Conservation (phyloP, 352 stramenopile genomes). For the Phytophthora colocasiae region DNA sequence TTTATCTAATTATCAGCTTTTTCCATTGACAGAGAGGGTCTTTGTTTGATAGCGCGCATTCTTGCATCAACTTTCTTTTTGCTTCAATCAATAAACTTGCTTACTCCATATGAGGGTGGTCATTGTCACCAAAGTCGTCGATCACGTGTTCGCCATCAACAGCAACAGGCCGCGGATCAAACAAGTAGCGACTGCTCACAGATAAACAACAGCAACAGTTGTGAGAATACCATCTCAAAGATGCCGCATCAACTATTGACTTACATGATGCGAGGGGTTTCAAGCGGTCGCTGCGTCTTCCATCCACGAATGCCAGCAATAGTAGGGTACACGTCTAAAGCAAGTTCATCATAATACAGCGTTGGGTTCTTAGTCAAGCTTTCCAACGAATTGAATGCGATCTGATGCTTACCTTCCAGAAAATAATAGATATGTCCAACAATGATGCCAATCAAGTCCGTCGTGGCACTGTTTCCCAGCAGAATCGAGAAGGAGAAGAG, state of each 20-base stretch:
- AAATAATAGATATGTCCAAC: conserved; percentile 99
- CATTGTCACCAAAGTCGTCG: conserved; percentile 64
- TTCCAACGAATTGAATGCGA: not conserved
- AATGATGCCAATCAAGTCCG: conserved; percentile 98
- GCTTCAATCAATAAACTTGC: conserved; percentile 22
- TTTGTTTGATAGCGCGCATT: conserved; percentile 13
- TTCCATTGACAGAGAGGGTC: conserved; percentile 13
- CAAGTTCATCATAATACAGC: conserved; percentile 14
- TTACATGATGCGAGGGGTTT: conserved; percentile 93
- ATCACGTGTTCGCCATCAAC: conserved; percentile 64
- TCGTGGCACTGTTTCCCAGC: conserved; percentile 95
- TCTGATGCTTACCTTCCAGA: conserved; percentile 85
- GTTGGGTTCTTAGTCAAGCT: conserved; percentile 10
- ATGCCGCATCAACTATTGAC: conserved; percentile 19
- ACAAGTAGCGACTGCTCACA: conserved; percentile 60
- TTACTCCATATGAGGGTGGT: conserved; percentile 70
- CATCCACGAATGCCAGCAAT: conserved; percentile 96
- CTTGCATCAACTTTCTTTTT: conserved; percentile 7
- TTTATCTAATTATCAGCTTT: conserved; percentile 39
- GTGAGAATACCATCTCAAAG: conserved; percentile 3
- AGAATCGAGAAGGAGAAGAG: conserved; percentile 97
- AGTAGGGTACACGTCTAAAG: conserved; percentile 96
- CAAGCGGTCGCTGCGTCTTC: conserved; percentile 91
- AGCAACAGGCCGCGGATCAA: conserved; percentile 56
- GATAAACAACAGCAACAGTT: conserved; percentile 2